These are phyloP conservation scores for Marchantia paleacea DNA, from an alignment of 225 moss, liverwort and hornwort species.

Conservation along the genomic window DNA sequence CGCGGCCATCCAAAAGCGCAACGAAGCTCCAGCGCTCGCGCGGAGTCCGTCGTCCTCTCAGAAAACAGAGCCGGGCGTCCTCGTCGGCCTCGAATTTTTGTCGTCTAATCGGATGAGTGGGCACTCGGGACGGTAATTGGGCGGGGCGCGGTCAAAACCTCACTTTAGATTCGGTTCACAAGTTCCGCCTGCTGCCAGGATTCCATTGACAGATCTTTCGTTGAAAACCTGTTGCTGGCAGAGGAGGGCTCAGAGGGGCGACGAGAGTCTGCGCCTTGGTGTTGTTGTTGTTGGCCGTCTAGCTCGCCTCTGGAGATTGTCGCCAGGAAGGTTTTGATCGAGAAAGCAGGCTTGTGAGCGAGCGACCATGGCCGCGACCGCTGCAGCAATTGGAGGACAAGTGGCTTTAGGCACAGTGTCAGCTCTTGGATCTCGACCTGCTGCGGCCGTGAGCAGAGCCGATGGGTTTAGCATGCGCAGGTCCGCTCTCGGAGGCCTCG, in stretches of 20 bases:
- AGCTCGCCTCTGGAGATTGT: not conserved
- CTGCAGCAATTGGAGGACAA: slow-evolving; percentile 8
- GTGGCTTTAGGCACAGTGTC: not conserved
- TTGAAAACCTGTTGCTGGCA: not conserved
- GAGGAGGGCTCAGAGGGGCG: not conserved
- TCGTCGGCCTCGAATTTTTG: not conserved
- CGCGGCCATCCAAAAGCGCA: slow-evolving; percentile 10
- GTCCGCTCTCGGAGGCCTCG: not conserved
- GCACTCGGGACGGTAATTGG: not conserved
- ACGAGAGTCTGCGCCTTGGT: not conserved
- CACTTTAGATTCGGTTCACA: slow-evolving; percentile 11
- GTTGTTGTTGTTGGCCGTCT: not conserved
- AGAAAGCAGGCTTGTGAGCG: not conserved
- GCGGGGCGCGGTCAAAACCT: not conserved
- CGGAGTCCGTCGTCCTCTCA: not conserved
- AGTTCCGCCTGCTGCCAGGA: not conserved
- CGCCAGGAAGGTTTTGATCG: not conserved
- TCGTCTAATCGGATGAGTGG: not conserved
- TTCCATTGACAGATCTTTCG: not conserved
- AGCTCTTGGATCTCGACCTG: not conserved
- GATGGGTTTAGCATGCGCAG: slow-evolving; percentile 7
- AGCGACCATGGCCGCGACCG: slow-evolving; percentile 10
- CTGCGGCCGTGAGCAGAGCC: slow-evolving; percentile 2
- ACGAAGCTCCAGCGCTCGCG: not conserved
- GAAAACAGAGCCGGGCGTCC: not conserved